Evolutionary conservation across 2,329 filamentous ascomycete genomes (phyloP).

Genomic region (Graphilbum sp.): DNA sequence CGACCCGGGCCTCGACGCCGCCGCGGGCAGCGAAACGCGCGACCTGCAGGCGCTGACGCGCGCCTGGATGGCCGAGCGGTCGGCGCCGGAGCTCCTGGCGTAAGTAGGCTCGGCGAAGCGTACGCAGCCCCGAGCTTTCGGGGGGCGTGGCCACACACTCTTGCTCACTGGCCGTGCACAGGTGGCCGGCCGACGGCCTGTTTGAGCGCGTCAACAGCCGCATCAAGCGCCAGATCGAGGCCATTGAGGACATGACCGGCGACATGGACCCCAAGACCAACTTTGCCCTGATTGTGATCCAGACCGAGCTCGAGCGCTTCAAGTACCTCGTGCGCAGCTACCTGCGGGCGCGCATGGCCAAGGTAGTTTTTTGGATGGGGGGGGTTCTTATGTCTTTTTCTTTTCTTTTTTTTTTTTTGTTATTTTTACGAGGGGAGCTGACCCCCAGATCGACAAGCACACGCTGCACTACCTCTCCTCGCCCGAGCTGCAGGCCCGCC

Average conservation of each 20-base stretch:
- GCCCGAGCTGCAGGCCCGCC: constrained; percentile 35
- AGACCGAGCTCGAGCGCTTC: constrained; percentile 88
- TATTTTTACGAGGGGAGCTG: too few relatives aligned
- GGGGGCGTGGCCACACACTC: too few relatives aligned
- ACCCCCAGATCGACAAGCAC: constrained; percentile 57
- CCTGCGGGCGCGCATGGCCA: constrained; percentile 69
- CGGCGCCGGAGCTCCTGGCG: constrained; percentile 72
- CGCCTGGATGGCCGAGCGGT: constrained; percentile 84
- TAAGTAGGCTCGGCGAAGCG: too few relatives aligned
- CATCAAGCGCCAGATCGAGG: constrained; percentile 22
- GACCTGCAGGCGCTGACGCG: constrained; percentile 84
- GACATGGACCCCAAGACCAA: constrained; percentile 83
- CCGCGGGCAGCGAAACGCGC: constrained; percentile 39
- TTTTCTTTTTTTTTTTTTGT: too few relatives aligned
- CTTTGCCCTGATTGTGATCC: constrained; percentile 83
- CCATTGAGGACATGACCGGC: constrained; percentile 45
- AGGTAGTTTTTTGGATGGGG: constrained; percentile 36
- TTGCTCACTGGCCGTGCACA: too few relatives aligned
- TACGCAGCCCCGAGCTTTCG: too few relatives aligned
- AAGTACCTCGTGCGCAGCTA: constrained; percentile 81
- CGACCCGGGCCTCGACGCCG: constrained; percentile 38
- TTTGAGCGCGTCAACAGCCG: constrained; percentile 69
- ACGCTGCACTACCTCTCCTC: constrained; percentile 56
- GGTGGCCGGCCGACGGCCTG: constrained; percentile 52
- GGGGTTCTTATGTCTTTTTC: too few relatives aligned